Percentiles rank a stretch among this genome's conserved stretches.
Evolutionary conservation across 2,329 filamentous ascomycete species (phyloP).

Genomic region (Rhytidhysteron rufulum): DNA sequence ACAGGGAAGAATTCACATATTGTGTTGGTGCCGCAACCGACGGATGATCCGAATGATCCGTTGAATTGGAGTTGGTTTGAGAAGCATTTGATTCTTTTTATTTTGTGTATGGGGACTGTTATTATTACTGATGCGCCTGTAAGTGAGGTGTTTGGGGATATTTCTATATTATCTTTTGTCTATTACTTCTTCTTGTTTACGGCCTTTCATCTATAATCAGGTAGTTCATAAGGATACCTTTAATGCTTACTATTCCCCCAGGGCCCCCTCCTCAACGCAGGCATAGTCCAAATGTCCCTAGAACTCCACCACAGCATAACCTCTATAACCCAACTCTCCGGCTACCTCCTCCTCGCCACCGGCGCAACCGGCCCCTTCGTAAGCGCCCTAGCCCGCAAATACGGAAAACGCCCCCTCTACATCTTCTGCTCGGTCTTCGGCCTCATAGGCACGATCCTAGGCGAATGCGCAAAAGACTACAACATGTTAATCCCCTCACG

Average conservation of each 20-base stretch:
- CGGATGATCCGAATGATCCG: background rate
- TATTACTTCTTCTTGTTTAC: background rate
- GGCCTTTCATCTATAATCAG: background rate
- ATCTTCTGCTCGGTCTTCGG: constrained; percentile 17
- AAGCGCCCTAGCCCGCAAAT: constrained; percentile 22
- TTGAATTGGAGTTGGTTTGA: constrained; percentile 5
- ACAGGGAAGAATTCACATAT: background rate
- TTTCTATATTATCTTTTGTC: background rate
- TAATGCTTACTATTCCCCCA: no score
- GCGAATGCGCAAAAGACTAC: constrained; percentile 18
- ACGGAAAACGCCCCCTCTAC: constrained; percentile 22
- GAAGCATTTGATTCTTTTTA: constrained; percentile 1
- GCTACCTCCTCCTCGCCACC: background rate
- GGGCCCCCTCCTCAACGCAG: constrained; percentile 10
- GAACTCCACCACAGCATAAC: background rate
- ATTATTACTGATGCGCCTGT: constrained; percentile 4
- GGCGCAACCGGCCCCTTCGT: constrained; percentile 8
- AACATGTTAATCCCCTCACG: constrained; percentile 18
- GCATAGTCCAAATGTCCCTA: background rate
- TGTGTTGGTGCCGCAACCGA: background rate
- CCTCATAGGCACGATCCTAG: constrained; percentile 16
- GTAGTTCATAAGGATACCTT: background rate
- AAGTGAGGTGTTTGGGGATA: constrained; percentile 1
- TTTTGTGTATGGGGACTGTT: constrained; percentile 2
- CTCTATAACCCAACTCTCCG: background rate